Conservation (phyloP, 192 early-diverging fungal species). For the Entomortierella parvispora region DNA sequence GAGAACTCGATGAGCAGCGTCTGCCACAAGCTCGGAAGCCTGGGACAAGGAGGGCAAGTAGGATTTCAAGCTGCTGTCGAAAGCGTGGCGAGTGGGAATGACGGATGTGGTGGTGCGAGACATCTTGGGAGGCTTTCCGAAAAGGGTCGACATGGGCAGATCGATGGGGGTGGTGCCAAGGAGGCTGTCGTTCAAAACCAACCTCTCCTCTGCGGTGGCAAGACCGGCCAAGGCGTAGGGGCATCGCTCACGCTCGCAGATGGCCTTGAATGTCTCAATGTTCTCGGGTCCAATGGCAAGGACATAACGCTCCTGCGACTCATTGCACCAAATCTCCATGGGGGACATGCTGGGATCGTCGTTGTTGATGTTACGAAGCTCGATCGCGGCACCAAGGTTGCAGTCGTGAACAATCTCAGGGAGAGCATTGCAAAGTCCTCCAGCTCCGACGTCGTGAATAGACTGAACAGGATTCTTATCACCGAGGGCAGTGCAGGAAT, state of each 20-base stretch:
- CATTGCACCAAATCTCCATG: slow-evolving; percentile 99
- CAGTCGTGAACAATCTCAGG: slow-evolving; percentile 98
- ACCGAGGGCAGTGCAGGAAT: slow-evolving; percentile 89
- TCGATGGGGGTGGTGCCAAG: slow-evolving; percentile 79
- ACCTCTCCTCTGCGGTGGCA: slow-evolving; percentile 82
- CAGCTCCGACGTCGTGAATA: slow-evolving; percentile 99
- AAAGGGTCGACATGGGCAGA: slow-evolving; percentile 94
- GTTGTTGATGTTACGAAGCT: slow-evolving; percentile 90
- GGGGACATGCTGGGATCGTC: slow-evolving; percentile 95
- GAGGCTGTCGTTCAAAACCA: slow-evolving; percentile 84
- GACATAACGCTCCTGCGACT: slow-evolving; percentile 99
- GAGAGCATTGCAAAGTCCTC: slow-evolving; percentile 97
- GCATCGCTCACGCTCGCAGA: slow-evolving; percentile 93
- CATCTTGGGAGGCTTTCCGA: slow-evolving; percentile 98
- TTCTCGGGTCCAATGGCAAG: slow-evolving; percentile 82
- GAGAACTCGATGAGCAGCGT: slow-evolving; percentile 82
- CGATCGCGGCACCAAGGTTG: slow-evolving; percentile 89
- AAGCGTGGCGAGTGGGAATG: slow-evolving; percentile 56
- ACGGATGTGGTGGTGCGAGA: slow-evolving; percentile 75
- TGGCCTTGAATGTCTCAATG: slow-evolving; percentile 73
- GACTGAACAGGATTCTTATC: slow-evolving; percentile 87
- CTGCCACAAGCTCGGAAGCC: slow-evolving; percentile 56
- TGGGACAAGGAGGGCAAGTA: slow-evolving; percentile 63
- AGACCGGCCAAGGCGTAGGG: slow-evolving; percentile 91
- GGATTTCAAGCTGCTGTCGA: slow-evolving; percentile 69